phyloP scores from a whole-genome alignment of 2,329 filamentous ascomycete genomes.

The Pestalotiopsis sp. region DNA sequence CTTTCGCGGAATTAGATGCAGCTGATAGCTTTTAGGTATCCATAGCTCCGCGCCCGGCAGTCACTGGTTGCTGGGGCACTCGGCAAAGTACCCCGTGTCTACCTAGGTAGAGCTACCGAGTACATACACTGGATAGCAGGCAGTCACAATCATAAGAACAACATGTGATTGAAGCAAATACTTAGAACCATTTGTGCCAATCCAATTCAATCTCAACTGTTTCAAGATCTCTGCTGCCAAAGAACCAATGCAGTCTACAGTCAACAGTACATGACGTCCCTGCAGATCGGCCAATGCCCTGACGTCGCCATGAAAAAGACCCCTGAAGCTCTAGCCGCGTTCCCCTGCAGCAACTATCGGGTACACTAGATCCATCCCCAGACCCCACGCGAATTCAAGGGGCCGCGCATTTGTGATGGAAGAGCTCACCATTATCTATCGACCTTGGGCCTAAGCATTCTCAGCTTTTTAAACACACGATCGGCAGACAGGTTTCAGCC shows the following conservation, averaged over 20 bases:
- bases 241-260: neutral
- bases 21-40: neutral
- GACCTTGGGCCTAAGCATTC: neutral
- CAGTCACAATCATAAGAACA: too few species aligned
- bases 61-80: neutral
- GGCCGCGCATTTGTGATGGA: neutral
- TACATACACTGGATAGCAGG: too few species aligned
- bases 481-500: neutral
- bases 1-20: neutral
- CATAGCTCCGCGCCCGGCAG: neutral
- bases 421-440: neutral
- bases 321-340: neutral
- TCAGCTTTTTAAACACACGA: neutral
- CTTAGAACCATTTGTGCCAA: too few species aligned
- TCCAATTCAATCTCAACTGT: too few species aligned
- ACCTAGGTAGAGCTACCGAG: too few species aligned
- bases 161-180: too few species aligned
- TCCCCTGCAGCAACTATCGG: conserved; percentile 5
- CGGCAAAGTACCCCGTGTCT: too few species aligned
- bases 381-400: neutral
- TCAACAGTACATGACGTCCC: neutral
- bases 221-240: too few species aligned
- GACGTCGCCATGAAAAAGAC: neutral
- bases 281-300: neutral
- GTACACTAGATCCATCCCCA: neutral